Evolutionary conservation across 176 grass and related monocot species (phyloP).

Genomic region (Bromus sterilis): DNA sequence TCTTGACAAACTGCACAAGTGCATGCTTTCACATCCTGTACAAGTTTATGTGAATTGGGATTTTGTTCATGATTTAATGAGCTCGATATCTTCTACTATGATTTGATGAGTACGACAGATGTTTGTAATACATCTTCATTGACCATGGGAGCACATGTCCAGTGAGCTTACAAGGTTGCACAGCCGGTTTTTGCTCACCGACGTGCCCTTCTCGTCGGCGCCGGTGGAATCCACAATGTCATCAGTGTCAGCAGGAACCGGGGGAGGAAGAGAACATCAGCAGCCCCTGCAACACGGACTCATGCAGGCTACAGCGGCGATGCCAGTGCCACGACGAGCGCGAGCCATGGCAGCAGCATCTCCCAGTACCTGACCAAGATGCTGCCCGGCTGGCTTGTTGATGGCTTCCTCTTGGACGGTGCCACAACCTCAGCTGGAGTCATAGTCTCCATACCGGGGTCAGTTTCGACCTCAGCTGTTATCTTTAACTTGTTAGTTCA

Average conservation of each 20-base stretch:
- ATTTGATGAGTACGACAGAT: too few relatives aligned
- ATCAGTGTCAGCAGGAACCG: background rate
- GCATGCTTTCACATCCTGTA: too few relatives aligned
- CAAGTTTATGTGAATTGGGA: too few relatives aligned
- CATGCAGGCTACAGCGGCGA: background rate
- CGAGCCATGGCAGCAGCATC: constrained; percentile 64
- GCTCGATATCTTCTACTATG: too few relatives aligned
- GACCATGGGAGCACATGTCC: too few relatives aligned
- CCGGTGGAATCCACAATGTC: constrained; percentile 28
- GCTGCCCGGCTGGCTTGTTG: constrained; percentile 83
- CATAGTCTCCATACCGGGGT: background rate
- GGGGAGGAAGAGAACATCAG: constrained; percentile 18
- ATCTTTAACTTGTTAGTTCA: too few relatives aligned
- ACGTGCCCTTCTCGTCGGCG: constrained; percentile 55
- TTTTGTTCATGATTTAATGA: too few relatives aligned
- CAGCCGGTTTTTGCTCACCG: too few relatives aligned
- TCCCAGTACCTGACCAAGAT: constrained; percentile 90
- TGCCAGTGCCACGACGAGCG: background rate
- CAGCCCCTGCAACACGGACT: constrained; percentile 23
- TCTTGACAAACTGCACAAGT: too few relatives aligned
- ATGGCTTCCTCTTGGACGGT: constrained; percentile 58
- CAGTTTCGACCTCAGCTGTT: too few relatives aligned
- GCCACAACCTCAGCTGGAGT: constrained; percentile 3
- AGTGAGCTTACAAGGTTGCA: too few relatives aligned
- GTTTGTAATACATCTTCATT: too few relatives aligned